phyloP scores from a whole-genome alignment of 139 green algal species.

The Pseudopediastrum boryanum region DNA sequence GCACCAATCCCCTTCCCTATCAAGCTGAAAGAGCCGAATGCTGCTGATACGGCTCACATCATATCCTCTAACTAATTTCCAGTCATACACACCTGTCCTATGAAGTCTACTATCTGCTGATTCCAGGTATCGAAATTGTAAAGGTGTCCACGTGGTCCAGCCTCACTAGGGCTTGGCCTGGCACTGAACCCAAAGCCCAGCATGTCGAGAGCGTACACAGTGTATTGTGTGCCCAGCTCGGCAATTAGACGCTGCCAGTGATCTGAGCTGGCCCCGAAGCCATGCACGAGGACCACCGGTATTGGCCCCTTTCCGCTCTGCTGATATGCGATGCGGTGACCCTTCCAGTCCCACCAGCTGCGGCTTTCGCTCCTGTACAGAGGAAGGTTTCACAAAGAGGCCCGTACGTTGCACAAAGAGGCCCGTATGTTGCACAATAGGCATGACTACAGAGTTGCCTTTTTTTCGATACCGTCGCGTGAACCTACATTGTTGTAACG shows the following conservation, averaged over 20 bases:
- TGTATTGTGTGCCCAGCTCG: constrained; percentile 22
- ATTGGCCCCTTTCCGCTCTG: background rate
- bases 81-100: background rate
- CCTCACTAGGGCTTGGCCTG: constrained; percentile 12
- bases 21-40: too few species aligned
- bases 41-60: too few species aligned
- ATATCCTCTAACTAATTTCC: too few species aligned
- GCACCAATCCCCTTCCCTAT: too few species aligned
- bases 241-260: constrained; percentile 19
- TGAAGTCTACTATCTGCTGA: constrained; percentile 12
- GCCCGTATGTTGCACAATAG: too few species aligned
- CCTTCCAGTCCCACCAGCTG: constrained; percentile 18
- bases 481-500: too few species aligned
- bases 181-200: constrained; percentile 19
- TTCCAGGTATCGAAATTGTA: constrained; percentile 31
- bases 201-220: constrained; percentile 22
- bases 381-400: too few species aligned
- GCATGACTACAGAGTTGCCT: too few species aligned
- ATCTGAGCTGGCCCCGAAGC: constrained; percentile 24
- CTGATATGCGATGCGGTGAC: background rate
- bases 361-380: too few species aligned
- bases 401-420: too few species aligned
- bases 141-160: constrained; percentile 3
- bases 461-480: too few species aligned
- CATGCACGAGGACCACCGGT: constrained; percentile 19